Evolutionary conservation across 2,329 filamentous ascomycete species (phyloP).

Genomic region (Aspergillus persii): DNA sequence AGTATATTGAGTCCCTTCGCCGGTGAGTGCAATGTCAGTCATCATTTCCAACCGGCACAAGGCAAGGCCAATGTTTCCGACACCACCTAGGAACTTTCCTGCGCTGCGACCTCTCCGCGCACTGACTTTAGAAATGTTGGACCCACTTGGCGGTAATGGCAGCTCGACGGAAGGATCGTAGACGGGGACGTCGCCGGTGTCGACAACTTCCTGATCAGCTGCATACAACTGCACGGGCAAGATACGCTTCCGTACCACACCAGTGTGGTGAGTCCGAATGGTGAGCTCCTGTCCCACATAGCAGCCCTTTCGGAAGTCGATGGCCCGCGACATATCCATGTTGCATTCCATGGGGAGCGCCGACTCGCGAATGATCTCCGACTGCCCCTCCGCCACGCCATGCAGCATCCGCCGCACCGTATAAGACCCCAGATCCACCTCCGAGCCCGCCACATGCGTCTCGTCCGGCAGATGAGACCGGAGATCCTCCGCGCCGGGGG

Average conservation of each 20-base stretch:
- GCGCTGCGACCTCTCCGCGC: slow-evolving; percentile 62
- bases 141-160: slow-evolving; percentile 35
- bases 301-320: slow-evolving; percentile 94
- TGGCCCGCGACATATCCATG: slow-evolving; percentile 77
- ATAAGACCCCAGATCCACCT: slow-evolving; percentile 61
- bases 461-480: slow-evolving; percentile 32
- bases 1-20: slow-evolving; percentile 60
- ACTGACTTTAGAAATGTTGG: slow-evolving; percentile 55
- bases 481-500: slow-evolving; percentile 35
- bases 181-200: slow-evolving; percentile 50
- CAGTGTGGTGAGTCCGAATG: slow-evolving; percentile 90
- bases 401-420: slow-evolving; percentile 72
- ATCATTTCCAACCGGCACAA: slow-evolving; percentile 87
- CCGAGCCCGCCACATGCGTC: slow-evolving; percentile 44
- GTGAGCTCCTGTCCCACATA: slow-evolving; percentile 97
- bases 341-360: slow-evolving; percentile 86
- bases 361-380: slow-evolving; percentile 68
- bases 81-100: slow-evolving; percentile 74
- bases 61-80: slow-evolving; percentile 84
- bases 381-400: slow-evolving; percentile 81
- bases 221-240: slow-evolving; percentile 75
- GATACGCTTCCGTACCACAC: slow-evolving; percentile 87
- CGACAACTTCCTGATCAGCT: slow-evolving; percentile 38
- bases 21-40: slow-evolving; percentile 74
- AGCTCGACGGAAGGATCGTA: slow-evolving; percentile 30